Conservation (phyloP, 1,284 basidiomycete genomes). For the Cutaneotrichosporon sp. region DNA sequence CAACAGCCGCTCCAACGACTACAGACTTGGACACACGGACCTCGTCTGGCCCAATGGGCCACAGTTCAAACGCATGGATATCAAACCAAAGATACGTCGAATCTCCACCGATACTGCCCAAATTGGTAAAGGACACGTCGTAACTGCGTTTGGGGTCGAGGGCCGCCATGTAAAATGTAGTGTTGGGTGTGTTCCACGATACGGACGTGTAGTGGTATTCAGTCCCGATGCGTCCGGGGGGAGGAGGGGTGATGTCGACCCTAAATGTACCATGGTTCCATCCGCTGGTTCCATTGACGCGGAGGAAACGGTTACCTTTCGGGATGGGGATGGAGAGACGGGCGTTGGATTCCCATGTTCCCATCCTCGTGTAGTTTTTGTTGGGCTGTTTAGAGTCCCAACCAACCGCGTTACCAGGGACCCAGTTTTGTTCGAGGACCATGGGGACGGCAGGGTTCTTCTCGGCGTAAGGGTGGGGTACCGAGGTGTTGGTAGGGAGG, state of each 20-base stretch:
- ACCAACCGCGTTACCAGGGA: neutral
- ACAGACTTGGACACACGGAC: conserved; percentile 39
- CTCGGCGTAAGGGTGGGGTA: neutral
- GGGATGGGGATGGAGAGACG: neutral
- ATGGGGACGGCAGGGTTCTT: neutral
- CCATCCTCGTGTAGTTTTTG: conserved; percentile 1
- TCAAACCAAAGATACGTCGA: neutral
- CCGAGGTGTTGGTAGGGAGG: neutral
- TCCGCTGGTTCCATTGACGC: conserved; percentile 2
- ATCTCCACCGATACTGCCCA: neutral
- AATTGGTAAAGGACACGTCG: neutral
- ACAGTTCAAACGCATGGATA: neutral
- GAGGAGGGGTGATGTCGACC: neutral
- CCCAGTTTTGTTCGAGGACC: conserved; percentile 1
- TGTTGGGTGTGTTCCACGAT: conserved; percentile 1
- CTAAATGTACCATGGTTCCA: neutral
- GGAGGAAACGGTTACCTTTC: neutral
- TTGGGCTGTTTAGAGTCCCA: neutral
- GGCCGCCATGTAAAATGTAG: neutral
- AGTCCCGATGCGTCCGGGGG: neutral
- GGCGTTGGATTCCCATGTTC: neutral
- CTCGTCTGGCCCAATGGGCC: conserved; percentile 11
- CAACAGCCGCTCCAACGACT: conserved; percentile 40
- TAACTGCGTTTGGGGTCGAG: neutral
- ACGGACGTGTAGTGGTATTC: neutral